Evolutionary conservation across 2,329 filamentous ascomycete genomes (phyloP), one percentile per base, ranked within the genome.

Genomic region (Diaporthe humulicola): DNA sequence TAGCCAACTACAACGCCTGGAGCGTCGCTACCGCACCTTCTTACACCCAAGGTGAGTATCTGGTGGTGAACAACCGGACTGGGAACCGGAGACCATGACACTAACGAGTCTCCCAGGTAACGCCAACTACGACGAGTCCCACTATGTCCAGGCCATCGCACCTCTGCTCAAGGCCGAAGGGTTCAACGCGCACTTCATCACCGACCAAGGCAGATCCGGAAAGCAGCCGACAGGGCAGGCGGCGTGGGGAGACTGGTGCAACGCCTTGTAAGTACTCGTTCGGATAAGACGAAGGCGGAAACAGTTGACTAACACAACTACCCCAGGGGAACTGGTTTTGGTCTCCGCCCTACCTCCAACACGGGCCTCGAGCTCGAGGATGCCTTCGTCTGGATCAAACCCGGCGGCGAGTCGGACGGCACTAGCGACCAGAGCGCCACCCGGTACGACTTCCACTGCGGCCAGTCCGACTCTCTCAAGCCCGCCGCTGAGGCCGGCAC

Each of bases 331-430:
- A 90, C 91, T 70, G 92, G 92, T 10, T 93, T 93, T 76, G 92
- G 92, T 75, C 82, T 83, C n/a, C 88, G 90, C n/a, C 91, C 91
- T 2, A 89, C 89, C 4, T 86, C 90, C n/a, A 85, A 90, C 80
- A 93, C 92, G 12, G 90, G 89, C 19, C 87, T 91, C 76, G 80
- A 83, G 2, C 84, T 92, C 25, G 85, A 89, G 45, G 92, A 94
- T 81, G 91, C 92, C 54, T 92, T 93, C 77, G 92, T 93, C 74
- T 93, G 92, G 92, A 85, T 93, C 78, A 94, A 93, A 87, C 92
- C 92, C 6, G 92, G 92, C 77, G 88, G 88, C 76, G 88, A 89
- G 81, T 93, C 85, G 58, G 87, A 88, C 77, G 86, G 86, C 76
- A 88, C 86, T 50, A 88, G 85, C 48, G 82, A 90, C 79, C 85